Conservation (phyloP, 2,329 filamentous ascomycete species). For the Calonectria multiphialidica region DNA sequence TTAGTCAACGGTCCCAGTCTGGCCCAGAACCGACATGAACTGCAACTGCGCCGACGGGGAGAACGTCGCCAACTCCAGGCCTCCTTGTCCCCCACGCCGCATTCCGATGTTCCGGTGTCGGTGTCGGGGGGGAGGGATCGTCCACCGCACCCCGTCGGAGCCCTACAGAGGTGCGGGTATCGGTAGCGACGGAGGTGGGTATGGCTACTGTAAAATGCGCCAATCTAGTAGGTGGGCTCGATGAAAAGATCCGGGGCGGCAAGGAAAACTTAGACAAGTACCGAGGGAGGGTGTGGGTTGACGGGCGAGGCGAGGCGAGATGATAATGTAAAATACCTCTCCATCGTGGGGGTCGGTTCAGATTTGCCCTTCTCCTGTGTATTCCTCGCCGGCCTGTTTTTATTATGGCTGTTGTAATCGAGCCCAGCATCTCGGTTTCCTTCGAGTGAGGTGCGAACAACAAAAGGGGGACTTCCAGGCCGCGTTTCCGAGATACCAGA, state of each 20-base stretch:
- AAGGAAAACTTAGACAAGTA: background rate
- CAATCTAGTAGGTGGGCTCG: constrained; percentile 7
- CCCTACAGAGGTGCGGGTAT: constrained; percentile 15
- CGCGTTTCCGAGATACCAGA: background rate
- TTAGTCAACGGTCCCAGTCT: background rate
- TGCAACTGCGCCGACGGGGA: background rate
- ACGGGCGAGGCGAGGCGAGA: background rate
- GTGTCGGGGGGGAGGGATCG: constrained; percentile 3
- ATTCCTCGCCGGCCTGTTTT: background rate
- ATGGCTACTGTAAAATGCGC: background rate
- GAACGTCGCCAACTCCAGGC: background rate
- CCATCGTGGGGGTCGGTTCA: background rate
- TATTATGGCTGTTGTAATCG: background rate
- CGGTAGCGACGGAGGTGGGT: constrained; percentile 7
- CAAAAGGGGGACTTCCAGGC: background rate
- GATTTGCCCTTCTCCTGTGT: background rate
- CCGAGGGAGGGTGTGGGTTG: constrained; percentile 2
- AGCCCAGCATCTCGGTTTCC: background rate
- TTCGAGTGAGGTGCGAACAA: background rate
- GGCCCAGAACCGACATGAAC: background rate
- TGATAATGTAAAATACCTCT: constrained; percentile 1
- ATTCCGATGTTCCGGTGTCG: constrained; percentile 25
- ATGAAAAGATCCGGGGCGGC: constrained; percentile 4
- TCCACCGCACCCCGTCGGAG: background rate
- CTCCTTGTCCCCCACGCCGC: background rate